Base-by-base conservation (phyloP, 2,329 filamentous ascomycete genomes). In the Colletotrichum simmondsii region DNA sequence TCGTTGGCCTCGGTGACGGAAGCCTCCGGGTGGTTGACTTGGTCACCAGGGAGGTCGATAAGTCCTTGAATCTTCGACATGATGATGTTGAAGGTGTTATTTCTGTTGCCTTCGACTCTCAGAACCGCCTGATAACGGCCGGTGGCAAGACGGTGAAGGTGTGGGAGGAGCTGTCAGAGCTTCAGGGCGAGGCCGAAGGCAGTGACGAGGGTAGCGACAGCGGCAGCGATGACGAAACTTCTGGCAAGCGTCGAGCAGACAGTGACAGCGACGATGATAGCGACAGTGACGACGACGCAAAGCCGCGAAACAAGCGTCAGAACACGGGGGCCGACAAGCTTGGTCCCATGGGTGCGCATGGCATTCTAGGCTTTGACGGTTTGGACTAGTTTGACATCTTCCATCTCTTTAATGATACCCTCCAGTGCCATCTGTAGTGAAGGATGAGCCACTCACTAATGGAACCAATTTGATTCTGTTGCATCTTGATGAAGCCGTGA, bases 61-160 rank as follows among this genome's bases (percentile, higher is more conserved):
- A 86, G 1, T 89, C 92, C 64, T 77, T 88, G 79, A 93, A 78
- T 85, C 76, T 86, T 49, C 79, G 90, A 77, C 96, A 98, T 80
- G 94, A 98, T 78, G 95, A 97, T 72, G 84, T 97, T 22, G 96
- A 98, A 80, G 93, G 93, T 2, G 95, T 98, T 4, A 89, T 95
- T 2, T 93, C 90, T 0, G 83, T 99, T 0, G 93, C 89, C 1
- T 97, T 98, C 75, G 97, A 98, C 83, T 92, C 93, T 63, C 91
- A 92, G 64, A 94, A 95, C 58, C 89, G 97, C 58, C 91, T 99
- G 87, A 95, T 99, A 76, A 97, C 92, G 78, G 95, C 95, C 12
- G 97, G 97, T 66, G 97, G 97, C 0, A 90, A 89, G 77, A 91
- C 92, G 0, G 90, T 99, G 75, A 98, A 98, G 82, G 92, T 98